Conservation (phyloP, 1,284 basidiomycete species). For the Fomitopsis schrenkii region DNA sequence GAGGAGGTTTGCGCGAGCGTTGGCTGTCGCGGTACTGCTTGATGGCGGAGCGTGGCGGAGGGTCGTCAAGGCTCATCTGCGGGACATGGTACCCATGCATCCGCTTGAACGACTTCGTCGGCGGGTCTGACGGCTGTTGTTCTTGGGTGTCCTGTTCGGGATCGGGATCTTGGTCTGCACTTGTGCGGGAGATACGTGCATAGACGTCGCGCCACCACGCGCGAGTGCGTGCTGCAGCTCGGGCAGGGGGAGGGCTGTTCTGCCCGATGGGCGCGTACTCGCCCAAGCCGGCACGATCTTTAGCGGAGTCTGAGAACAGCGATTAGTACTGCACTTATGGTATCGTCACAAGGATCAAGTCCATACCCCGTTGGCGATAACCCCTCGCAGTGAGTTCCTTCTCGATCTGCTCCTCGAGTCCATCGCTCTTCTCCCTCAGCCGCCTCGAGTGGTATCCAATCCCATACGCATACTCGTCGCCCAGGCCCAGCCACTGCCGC, state of each 20-base stretch:
- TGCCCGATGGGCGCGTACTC: not conserved
- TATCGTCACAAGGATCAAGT: too few relatives aligned
- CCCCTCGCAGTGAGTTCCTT: slow-evolving; percentile 47
- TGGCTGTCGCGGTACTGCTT: slow-evolving; percentile 28
- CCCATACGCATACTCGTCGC: slow-evolving; percentile 41
- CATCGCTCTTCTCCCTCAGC: slow-evolving; percentile 47
- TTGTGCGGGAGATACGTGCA: slow-evolving; percentile 38
- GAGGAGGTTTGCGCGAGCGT: not conserved
- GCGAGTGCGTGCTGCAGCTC: slow-evolving; percentile 23
- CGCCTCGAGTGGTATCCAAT: slow-evolving; percentile 27
- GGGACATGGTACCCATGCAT: not conserved
- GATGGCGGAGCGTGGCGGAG: slow-evolving; percentile 36
- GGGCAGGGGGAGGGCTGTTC: not conserved
- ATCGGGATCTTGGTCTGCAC: slow-evolving; percentile 29
- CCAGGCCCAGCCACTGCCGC: slow-evolving; percentile 49
- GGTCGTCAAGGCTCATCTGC: slow-evolving; percentile 35
- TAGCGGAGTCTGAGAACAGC: not conserved
- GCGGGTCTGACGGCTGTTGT: not conserved
- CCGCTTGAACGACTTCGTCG: not conserved
- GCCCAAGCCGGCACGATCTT: not conserved
- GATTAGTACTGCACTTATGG: not conserved
- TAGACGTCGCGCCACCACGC: slow-evolving; percentile 62
- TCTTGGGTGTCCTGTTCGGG: slow-evolving; percentile 5
- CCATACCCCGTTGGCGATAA: slow-evolving; percentile 30
- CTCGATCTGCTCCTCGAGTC: slow-evolving; percentile 48